Conservation (phyloP, 768 basidiomycete species). For the Mrakia frigida region DNA sequence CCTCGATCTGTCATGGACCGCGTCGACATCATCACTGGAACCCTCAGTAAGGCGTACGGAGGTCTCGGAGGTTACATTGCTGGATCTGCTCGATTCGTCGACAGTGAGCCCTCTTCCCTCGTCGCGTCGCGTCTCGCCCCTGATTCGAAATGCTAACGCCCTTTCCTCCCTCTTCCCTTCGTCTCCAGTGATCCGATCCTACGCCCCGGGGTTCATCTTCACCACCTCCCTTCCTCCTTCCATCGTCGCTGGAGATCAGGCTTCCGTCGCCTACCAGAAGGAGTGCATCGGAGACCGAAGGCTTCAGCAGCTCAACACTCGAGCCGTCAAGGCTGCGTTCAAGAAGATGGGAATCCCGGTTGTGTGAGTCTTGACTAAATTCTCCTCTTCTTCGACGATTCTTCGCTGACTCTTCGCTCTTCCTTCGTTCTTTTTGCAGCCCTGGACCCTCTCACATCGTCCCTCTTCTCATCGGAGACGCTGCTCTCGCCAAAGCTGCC, state of each 20-base stretch:
- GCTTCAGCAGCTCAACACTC: conserved; percentile 91
- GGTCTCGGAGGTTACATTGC: conserved; percentile 97
- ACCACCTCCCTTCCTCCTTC: conserved; percentile 96
- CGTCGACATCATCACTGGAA: conserved; percentile 95
- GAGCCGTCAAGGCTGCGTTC: conserved; percentile 76
- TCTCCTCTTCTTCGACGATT: background rate
- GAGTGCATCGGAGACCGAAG: conserved; percentile 85
- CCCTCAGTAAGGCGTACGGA: conserved; percentile 95
- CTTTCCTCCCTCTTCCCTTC: background rate
- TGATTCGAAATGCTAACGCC: background rate
- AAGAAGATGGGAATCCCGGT: conserved; percentile 83
- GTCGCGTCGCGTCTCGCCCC: background rate
- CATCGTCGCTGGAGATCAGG: conserved; percentile 84
- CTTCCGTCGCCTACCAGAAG: conserved; percentile 88
- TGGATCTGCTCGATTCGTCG: conserved; percentile 86
- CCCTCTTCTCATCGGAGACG: conserved; percentile 91
- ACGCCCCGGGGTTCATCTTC: conserved; percentile 83
- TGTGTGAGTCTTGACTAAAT: conserved; percentile 53
- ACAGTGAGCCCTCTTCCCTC: conserved; percentile 43
- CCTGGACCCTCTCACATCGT: conserved; percentile 97
- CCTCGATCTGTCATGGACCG: conserved; percentile 89
- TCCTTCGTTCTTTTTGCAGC: conserved; percentile 42
- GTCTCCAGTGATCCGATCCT: conserved; percentile 74
- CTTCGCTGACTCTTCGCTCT: conserved; percentile 23
- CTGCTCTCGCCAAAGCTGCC: conserved; percentile 76